Evolutionary conservation across 2,329 filamentous ascomycete genomes (phyloP), one percentile per base, ranked within the genome.

Genomic region (Aspergillus thermomutatus): DNA sequence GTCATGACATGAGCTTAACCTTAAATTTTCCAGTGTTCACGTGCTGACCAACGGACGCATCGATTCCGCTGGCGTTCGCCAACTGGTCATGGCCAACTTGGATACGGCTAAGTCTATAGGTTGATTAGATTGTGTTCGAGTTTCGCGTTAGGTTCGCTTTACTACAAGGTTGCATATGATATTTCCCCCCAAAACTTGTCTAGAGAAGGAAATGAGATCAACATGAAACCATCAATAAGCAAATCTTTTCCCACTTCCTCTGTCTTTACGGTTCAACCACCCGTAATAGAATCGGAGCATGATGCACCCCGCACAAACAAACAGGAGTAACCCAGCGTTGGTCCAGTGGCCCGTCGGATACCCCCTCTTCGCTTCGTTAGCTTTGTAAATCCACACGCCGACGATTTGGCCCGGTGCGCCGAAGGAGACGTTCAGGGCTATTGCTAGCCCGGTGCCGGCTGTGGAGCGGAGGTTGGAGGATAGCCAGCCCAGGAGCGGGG

Each of bases 341-440:
- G 80, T 82, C 83, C 84, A 89, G 66, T 90, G 87, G 0, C 88
- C 88, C 0, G 87, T 90, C 0, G 86, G 86, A 68, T 88, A 90
- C 0, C 88, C 87, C 9, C 63, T 72, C 23, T 74, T 69, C 19
- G 80, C 81, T 70, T 91, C 86, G 10, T 82, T 74, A 1, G 82
- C 78, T 66, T 87, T 87, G 73, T 90, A 90, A 59, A 89, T 90
- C 87, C 87, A 91, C 1, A 89, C 86, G 0, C 87, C 88, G 0
- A 85, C 82, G 43, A 91, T 90, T 70, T 90, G 87, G 0, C 88
- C 87, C 0, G 87, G 79, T 0, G 86, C 87, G 0, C 86, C 87
- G 50, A 88, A 80, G 1, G 83, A 85, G 17, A 90, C 83, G 60
- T 90, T 90, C 59, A 91, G 72, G 0, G 87, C 88, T 54, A 90